Evolutionary conservation across 129 eudicot species (phyloP).

Genomic region (Pseudognaphalium luteoalbum): DNA sequence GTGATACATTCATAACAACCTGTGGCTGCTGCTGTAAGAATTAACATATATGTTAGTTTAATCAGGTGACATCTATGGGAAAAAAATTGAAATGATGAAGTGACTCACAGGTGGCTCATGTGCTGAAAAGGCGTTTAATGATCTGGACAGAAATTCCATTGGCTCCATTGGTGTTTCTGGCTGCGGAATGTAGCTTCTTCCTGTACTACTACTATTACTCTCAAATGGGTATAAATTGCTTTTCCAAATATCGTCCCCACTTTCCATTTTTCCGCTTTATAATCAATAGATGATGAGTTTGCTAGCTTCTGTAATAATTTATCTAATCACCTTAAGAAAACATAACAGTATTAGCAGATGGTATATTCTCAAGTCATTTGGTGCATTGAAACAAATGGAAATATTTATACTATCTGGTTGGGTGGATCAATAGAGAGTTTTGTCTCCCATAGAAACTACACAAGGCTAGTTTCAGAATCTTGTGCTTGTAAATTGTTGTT

Average conservation of each 20-base stretch:
- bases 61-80: slow-evolving; percentile 24
- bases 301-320: not conserved
- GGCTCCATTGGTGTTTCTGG: slow-evolving; percentile 87
- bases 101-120: slow-evolving; percentile 26
- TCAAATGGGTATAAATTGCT: slow-evolving; percentile 30
- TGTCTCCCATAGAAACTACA: not conserved
- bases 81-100: slow-evolving; percentile 59
- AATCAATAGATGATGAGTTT: not conserved
- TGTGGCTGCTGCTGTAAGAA: not conserved
- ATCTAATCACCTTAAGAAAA: not conserved
- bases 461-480: not conserved
- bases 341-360: too few species aligned
- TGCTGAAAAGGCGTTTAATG: slow-evolving; percentile 82
- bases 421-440: not conserved
- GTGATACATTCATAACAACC: slow-evolving; percentile 15
- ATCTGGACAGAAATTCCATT: slow-evolving; percentile 86
- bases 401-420: not conserved
- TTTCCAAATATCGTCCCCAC: slow-evolving; percentile 34
- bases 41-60: not conserved
- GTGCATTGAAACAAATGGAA: not conserved
- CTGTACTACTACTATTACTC: slow-evolving; percentile 33
- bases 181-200: slow-evolving; percentile 35
- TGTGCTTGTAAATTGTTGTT: not conserved
- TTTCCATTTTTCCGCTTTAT: slow-evolving; percentile 26
- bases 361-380: too few species aligned